Evolutionary conservation across 2,329 filamentous ascomycete genomes (phyloP).

Genomic region (Botrytis byssoidea): DNA sequence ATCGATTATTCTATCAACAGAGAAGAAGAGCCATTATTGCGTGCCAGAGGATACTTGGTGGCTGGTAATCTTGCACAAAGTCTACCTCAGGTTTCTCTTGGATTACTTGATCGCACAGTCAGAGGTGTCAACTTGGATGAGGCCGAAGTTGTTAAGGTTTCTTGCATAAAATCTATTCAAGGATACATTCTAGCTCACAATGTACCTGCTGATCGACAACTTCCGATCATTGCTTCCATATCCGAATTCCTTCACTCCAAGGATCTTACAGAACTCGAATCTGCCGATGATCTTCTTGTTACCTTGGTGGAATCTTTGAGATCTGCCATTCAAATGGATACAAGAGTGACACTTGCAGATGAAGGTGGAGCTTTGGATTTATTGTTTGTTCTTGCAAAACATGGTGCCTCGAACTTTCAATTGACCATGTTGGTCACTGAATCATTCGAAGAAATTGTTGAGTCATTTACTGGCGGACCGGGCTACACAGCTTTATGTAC

Average conservation of each 20-base stretch:
- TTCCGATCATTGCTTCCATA: slow-evolving; percentile 57
- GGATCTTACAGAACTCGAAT: slow-evolving; percentile 78
- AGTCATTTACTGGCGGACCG: slow-evolving; percentile 63
- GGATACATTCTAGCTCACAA: slow-evolving; percentile 54
- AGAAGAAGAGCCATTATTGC: slow-evolving; percentile 70
- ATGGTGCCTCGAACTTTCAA: slow-evolving; percentile 87
- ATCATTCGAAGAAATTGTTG: slow-evolving; percentile 84
- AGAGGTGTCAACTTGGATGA: slow-evolving; percentile 72
- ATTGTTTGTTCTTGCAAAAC: slow-evolving; percentile 84
- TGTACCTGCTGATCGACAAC: slow-evolving; percentile 57
- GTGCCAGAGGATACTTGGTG: slow-evolving; percentile 83
- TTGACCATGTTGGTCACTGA: slow-evolving; percentile 84
- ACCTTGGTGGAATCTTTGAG: slow-evolving; percentile 84
- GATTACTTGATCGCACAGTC: slow-evolving; percentile 70
- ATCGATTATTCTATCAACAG: slow-evolving; percentile 74
- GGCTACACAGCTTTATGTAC: slow-evolving; percentile 76
- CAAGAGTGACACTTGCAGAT: slow-evolving; percentile 68
- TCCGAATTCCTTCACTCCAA: slow-evolving; percentile 74
- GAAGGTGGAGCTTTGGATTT: slow-evolving; percentile 75
- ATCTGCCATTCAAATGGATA: slow-evolving; percentile 77
- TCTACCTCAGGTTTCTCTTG: slow-evolving; percentile 57
- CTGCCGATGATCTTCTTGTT: slow-evolving; percentile 88
- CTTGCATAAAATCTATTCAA: slow-evolving; percentile 85
- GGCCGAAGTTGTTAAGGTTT: slow-evolving; percentile 86
- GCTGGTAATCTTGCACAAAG: slow-evolving; percentile 76